Conservation (phyloP, 75 land plant genomes). For the Azolla pinnata region DNA sequence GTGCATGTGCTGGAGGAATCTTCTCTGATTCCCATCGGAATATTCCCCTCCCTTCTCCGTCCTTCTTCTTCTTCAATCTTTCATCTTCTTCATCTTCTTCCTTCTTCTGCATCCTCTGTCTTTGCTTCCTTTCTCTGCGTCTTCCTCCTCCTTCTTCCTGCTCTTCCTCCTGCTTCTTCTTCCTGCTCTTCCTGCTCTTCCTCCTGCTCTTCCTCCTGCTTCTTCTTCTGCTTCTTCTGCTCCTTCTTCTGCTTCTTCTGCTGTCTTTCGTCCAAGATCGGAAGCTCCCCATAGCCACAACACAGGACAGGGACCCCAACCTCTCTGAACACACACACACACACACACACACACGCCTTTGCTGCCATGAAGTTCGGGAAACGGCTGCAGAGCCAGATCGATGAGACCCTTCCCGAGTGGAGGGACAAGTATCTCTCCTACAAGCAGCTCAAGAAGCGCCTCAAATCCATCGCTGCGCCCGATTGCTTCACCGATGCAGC, state of each 20-base stretch:
- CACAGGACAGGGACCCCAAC: not conserved
- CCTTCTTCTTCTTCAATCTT: no score
- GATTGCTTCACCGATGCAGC: slow-evolving; percentile 34
- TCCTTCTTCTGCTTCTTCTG: no score
- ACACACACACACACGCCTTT: no score
- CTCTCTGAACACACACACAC: no score
- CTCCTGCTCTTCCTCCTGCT: no score
- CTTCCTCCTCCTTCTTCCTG: no score
- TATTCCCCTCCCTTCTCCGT: no score
- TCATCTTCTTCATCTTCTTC: not conserved
- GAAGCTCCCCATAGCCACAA: no score
- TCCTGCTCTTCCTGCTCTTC: no score
- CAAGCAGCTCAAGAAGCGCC: slow-evolving; percentile 74
- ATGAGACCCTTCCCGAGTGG: slow-evolving; percentile 82
- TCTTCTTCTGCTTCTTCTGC: no score
- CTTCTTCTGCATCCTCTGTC: not conserved
- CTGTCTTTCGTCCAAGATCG: no score
- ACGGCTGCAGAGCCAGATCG: slow-evolving; percentile 55
- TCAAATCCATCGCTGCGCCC: slow-evolving; percentile 25
- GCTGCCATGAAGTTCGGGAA: slow-evolving; percentile 79
- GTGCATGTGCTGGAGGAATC: not conserved
- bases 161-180: no score
- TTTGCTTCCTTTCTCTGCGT: not conserved
- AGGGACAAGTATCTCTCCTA: slow-evolving; percentile 67
- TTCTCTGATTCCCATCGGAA: not conserved